Conservation (phyloP, 306 rosid species). For the Neltuma alba region DNA sequence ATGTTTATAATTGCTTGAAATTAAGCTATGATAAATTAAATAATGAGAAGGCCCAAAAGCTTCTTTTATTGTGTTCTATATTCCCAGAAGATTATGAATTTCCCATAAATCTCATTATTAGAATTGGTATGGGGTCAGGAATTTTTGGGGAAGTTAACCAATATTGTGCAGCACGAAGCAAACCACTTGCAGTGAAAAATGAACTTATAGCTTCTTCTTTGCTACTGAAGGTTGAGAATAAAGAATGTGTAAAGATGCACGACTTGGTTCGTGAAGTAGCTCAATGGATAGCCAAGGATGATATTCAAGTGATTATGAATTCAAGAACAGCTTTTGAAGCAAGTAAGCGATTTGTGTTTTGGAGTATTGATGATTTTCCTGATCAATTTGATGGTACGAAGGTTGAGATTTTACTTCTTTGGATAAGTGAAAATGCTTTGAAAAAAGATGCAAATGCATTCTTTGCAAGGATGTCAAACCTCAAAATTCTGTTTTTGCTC, state of each 20-base stretch:
- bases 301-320: neutral
- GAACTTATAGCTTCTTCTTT: slow-evolving; percentile 25
- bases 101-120: neutral
- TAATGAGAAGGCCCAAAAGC: neutral
- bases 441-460: neutral
- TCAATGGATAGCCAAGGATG: neutral
- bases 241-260: slow-evolving; percentile 32
- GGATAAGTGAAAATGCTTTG: fast-evolving
- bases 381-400: neutral
- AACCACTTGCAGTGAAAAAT: neutral
- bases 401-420: neutral
- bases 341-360: neutral
- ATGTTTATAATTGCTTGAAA: slow-evolving; percentile 6
- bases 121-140: slow-evolving; percentile 3
- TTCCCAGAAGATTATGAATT: slow-evolving; percentile 31
- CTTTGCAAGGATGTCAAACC: neutral
- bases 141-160: neutral
- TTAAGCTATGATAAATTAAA: slow-evolving; percentile 35
- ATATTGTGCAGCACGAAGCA: neutral
- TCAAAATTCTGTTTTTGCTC: neutral
- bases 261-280: slow-evolving; percentile 33
- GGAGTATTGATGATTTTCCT: neutral
- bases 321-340: neutral
- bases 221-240: neutral
- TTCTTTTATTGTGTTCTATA: slow-evolving; percentile 26